phyloP scores from a whole-genome alignment of 108 stramenopile genomes.

The Cyclotella distinguenda region DNA sequence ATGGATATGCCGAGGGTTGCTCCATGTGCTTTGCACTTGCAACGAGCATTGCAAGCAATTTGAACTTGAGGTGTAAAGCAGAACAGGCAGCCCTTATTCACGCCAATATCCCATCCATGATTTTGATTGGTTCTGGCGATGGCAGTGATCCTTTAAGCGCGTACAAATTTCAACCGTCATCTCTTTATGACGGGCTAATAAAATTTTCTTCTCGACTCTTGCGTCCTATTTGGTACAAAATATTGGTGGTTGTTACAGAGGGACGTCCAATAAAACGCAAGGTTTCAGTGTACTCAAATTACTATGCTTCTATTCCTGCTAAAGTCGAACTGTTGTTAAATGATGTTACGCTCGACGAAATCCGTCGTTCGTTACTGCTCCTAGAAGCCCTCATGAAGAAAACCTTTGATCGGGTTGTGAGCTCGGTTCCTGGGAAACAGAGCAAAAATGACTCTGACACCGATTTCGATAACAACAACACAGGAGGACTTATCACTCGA shows the following conservation, averaged over 20 bases:
- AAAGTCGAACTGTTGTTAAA: slow-evolving; percentile 84
- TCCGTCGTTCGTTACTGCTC: slow-evolving; percentile 50
- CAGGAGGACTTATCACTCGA: slow-evolving; percentile 50
- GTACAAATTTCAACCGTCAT: slow-evolving; percentile 69
- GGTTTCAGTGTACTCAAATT: slow-evolving; percentile 36
- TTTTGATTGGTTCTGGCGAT: slow-evolving; percentile 30
- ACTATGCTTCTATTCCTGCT: slow-evolving; percentile 53
- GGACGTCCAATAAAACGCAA: slow-evolving; percentile 48
- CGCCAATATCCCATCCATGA: slow-evolving; percentile 37
- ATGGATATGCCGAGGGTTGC: slow-evolving; percentile 81
- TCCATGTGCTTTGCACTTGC: slow-evolving; percentile 78
- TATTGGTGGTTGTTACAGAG: slow-evolving; percentile 83
- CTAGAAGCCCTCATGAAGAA: slow-evolving; percentile 59
- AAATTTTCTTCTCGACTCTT: slow-evolving; percentile 66
- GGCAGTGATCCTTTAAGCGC: slow-evolving; percentile 46
- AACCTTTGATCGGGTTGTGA: slow-evolving; percentile 60
- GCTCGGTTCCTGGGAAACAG: slow-evolving; percentile 55
- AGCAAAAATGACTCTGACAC: slow-evolving; percentile 17
- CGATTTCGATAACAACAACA: slow-evolving; percentile 42
- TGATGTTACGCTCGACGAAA: slow-evolving; percentile 57
- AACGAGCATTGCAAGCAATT: slow-evolving; percentile 45
- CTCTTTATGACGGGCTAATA: slow-evolving; percentile 69
- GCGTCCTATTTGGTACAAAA: slow-evolving; percentile 88
- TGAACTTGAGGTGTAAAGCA: slow-evolving; percentile 46
- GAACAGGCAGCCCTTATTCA: slow-evolving; percentile 47